phyloP scores from a whole-genome alignment of 1,139 yeast species.

The Pichia norvegensis region DNA sequence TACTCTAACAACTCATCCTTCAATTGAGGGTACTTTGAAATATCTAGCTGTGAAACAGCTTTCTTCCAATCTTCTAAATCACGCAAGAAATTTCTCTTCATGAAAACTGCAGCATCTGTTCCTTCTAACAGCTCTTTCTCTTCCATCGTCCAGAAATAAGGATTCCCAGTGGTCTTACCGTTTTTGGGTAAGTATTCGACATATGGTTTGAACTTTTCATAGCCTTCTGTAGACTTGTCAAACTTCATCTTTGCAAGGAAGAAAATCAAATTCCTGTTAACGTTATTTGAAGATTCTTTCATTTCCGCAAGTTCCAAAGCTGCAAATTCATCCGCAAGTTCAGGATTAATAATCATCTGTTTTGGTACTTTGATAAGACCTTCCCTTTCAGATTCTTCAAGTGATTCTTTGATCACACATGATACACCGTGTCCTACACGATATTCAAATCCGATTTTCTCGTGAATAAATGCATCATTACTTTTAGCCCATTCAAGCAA shows the following conservation, averaged over 20 bases:
- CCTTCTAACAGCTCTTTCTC: slow-evolving; percentile 49
- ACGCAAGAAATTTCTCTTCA: slow-evolving; percentile 33
- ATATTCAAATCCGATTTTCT: slow-evolving; percentile 27
- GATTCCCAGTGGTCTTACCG: slow-evolving; percentile 42
- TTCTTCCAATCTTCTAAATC: slow-evolving; percentile 47
- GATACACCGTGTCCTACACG: slow-evolving; percentile 18
- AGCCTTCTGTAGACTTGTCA: slow-evolving; percentile 17
- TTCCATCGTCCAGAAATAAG: slow-evolving; percentile 52
- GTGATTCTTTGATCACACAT: slow-evolving; percentile 15
- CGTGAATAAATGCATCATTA: slow-evolving; percentile 41
- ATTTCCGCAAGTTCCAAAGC: slow-evolving; percentile 15
- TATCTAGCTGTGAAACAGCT: slow-evolving; percentile 16
- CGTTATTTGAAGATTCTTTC: slow-evolving; percentile 15
- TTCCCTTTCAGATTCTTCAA: slow-evolving; percentile 6
- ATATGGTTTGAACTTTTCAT: slow-evolving; percentile 36
- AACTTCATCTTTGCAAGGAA: slow-evolving; percentile 38
- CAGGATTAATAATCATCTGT: slow-evolving; percentile 22
- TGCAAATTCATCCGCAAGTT: slow-evolving; percentile 38
- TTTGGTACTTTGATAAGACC: slow-evolving; percentile 21
- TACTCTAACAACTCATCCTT: slow-evolving; percentile 28
- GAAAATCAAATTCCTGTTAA: slow-evolving; percentile 42
- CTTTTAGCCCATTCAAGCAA: slow-evolving; percentile 39
- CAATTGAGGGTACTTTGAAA: slow-evolving; percentile 10
- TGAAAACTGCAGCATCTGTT: slow-evolving; percentile 44
- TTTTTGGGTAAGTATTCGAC: slow-evolving; percentile 47